These are phyloP conservation scores for Cotoneaster glaucophyllus DNA, from an alignment of 306 rosid species.

Conservation along the genomic window DNA sequence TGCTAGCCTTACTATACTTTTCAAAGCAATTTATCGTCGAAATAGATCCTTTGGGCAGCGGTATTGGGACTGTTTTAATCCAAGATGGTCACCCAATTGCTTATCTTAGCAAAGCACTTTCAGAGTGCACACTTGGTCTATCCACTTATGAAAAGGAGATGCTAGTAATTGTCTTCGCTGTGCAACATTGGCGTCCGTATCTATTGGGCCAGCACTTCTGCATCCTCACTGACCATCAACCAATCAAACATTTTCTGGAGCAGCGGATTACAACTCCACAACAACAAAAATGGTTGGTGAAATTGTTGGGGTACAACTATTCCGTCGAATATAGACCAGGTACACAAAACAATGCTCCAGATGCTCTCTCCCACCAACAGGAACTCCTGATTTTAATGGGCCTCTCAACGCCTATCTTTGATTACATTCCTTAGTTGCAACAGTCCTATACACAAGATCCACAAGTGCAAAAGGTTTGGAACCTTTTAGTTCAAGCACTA, in stretches of 20 bases:
- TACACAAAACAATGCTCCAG: not conserved
- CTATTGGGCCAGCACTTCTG: not conserved
- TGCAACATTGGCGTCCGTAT: not conserved
- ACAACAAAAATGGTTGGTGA: not conserved
- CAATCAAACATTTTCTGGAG: not conserved
- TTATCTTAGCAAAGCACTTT: not conserved
- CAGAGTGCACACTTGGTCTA: no score
- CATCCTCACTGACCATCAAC: not conserved
- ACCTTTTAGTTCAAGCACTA: not conserved
- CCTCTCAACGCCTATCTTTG: not conserved
- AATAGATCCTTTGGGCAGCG: rapidly evolving
- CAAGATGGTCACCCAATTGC: not conserved
- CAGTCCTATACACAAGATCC: not conserved
- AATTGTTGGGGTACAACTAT: not conserved
- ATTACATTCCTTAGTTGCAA: not conserved
- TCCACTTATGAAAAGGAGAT: no score
- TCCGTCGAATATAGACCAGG: no score
- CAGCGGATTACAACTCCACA: not conserved
- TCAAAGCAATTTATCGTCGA: no score
- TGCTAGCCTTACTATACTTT: no score
- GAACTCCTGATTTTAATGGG: not conserved
- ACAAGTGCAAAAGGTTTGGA: no score
- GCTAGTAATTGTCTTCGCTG: no score
- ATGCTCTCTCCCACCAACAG: not conserved
- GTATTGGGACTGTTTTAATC: no score